Percentiles rank a stretch among this genome's conserved stretches.
phyloP scores from a whole-genome alignment of 495 filamentous ascomycete species.

The Penicillium herquei region DNA sequence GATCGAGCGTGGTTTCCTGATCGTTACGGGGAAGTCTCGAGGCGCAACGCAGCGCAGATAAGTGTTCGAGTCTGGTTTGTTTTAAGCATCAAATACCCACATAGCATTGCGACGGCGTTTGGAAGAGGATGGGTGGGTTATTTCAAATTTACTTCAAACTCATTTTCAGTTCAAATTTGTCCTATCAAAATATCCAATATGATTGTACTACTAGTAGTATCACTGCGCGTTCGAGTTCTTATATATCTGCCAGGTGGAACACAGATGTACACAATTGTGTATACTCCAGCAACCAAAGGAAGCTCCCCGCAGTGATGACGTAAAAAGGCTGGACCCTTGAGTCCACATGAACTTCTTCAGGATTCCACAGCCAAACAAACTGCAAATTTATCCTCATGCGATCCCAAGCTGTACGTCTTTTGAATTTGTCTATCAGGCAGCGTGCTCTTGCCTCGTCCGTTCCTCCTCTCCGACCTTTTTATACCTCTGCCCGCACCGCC shows the following conservation, averaged over 20 bases:
- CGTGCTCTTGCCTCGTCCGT: constrained; percentile 23
- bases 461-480: constrained; percentile 21
- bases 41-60: too few species aligned
- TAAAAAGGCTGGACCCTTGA: constrained; percentile 8
- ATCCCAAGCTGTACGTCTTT: constrained; percentile 45
- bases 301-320: constrained; percentile 29
- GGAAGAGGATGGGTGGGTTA: too few species aligned
- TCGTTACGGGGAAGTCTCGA: constrained; percentile 54
- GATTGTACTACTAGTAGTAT: too few species aligned
- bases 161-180: too few species aligned
- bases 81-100: too few species aligned
- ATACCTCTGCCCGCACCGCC: constrained; percentile 23
- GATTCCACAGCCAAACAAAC: background rate
- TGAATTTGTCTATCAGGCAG: constrained; percentile 32
- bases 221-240: too few species aligned
- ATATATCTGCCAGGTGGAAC: too few species aligned
- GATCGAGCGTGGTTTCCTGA: constrained; percentile 60
- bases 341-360: background rate
- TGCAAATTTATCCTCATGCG: constrained; percentile 18
- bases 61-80: too few species aligned
- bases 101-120: too few species aligned
- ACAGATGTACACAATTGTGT: too few species aligned
- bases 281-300: background rate
- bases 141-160: too few species aligned
- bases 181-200: too few species aligned